These are phyloP conservation scores for Metarhizium brunneum DNA, from an alignment of 2,329 filamentous ascomycete genomes.

Conservation along the genomic window DNA sequence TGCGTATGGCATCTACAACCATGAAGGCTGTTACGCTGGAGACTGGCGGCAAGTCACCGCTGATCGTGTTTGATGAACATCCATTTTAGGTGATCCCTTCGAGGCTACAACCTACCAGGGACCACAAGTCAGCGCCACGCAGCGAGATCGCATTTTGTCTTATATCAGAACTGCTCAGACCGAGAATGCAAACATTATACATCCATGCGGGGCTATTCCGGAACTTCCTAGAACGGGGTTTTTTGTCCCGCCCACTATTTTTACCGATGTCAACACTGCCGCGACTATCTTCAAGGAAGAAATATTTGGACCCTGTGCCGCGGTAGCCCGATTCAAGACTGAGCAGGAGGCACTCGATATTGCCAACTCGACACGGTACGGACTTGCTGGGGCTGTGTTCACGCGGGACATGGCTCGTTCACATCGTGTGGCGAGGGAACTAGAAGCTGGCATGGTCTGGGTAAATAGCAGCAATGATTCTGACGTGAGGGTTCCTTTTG, in stretches of 20 bases:
- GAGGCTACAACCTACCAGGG: slow-evolving; percentile 55
- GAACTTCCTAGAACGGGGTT: slow-evolving; percentile 14
- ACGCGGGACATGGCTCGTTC: slow-evolving; percentile 38
- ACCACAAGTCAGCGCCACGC: slow-evolving; percentile 55
- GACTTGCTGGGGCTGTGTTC: slow-evolving; percentile 45
- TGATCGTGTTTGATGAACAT: slow-evolving; percentile 49
- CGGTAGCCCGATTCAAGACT: slow-evolving; percentile 15
- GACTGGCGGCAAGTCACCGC: slow-evolving; percentile 51
- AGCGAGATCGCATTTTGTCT: slow-evolving; percentile 54
- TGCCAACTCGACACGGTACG: slow-evolving; percentile 37
- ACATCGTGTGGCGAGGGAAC: slow-evolving; percentile 32
- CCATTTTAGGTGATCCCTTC: slow-evolving; percentile 56
- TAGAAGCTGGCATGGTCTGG: slow-evolving; percentile 44
- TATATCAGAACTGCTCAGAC: slow-evolving; percentile 57
- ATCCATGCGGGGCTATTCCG: slow-evolving; percentile 1
- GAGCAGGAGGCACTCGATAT: slow-evolving; percentile 19
- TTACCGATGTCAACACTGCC: slow-evolving; percentile 15
- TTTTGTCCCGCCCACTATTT: slow-evolving; percentile 19
- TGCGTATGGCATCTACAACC: slow-evolving; percentile 55
- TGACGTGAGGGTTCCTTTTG: slow-evolving; percentile 21
- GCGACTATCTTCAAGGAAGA: slow-evolving; percentile 19
- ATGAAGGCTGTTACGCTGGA: slow-evolving; percentile 51
- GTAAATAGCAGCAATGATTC: slow-evolving; percentile 26
- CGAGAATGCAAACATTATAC: slow-evolving; percentile 46
- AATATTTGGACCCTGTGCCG: slow-evolving; percentile 22